Base-by-base conservation (phyloP, 1,139 yeast species). In the Diutina catenulata region DNA sequence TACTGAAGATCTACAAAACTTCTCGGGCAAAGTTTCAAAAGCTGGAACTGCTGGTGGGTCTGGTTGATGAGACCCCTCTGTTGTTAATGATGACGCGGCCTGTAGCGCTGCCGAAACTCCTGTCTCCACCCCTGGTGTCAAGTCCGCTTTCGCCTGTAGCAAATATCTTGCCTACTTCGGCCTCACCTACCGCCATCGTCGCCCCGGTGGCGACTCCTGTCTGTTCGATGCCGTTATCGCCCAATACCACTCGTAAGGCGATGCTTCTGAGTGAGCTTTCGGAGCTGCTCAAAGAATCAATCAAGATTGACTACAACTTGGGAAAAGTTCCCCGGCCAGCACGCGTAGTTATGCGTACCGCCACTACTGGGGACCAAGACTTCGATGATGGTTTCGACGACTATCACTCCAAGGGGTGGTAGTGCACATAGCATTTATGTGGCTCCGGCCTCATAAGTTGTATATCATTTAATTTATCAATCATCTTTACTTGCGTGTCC, bases 381-480 rank as follows among this genome's bases (percentile, higher is more conserved):
- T 20, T 20, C 9, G 25, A 31, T 13, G 25, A 31, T 15, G 23
- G 21, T 13, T 7, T 31, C 15, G 35, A 31, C 21, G 35, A 31
- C 25, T 31, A 31, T 13, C 35, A 31, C 21, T 25, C 21, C 25
- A 31, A 31, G 15, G 35, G 35, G 10, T 31, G 35, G 35, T 31
- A 25, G n/a, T 11, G 10, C 24, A 8, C 10, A 22, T 22, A n/a
- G n/a, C n/a, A 8, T 22, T 22, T 22, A 22, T 11, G 2, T 3
- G 16, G 8, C 15, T 16, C 15, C 28, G 5, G n/a, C 15, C 14
- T 25, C 28, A 25, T 25, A 25, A 16, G n/a, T n/a, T n/a, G n/a
- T n/a, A n/a, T n/a, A n/a, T n/a, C n/a, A n/a, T n/a, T n/a, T n/a
- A 25, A 25, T 25, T n/a, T 9, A 25, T 9, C 8, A 25, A 25